phyloP scores from a whole-genome alignment of 129 eudicot species.

The Artemisia tridentata region DNA sequence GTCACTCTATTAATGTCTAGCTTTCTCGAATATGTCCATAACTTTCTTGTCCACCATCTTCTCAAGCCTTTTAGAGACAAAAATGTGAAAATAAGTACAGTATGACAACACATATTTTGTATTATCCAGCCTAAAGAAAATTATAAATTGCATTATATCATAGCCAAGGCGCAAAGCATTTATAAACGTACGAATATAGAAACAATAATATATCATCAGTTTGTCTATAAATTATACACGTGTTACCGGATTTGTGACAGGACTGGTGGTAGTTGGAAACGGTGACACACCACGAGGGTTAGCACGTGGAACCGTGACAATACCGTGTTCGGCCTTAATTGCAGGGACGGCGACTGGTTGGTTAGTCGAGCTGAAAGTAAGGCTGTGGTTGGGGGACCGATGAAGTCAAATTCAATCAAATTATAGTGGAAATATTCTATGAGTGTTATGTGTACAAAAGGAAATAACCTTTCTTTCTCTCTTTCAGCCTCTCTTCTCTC shows the following conservation, averaged over 20 bases:
- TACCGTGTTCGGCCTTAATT: slow-evolving; percentile 32
- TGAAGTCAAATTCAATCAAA: slow-evolving; percentile 45
- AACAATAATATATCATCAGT: too few relatives aligned
- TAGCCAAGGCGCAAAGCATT: too few relatives aligned
- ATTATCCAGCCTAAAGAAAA: too few relatives aligned
- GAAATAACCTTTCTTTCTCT: slow-evolving; percentile 32
- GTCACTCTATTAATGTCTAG: too few relatives aligned
- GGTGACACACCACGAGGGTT: slow-evolving; percentile 41
- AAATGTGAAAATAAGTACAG: too few relatives aligned
- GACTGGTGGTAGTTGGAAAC: slow-evolving; percentile 30
- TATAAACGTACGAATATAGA: too few relatives aligned
- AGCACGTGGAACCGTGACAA: slow-evolving; percentile 56
- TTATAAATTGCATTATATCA: too few relatives aligned
- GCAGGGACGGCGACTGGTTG: slow-evolving; percentile 43
- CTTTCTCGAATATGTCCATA: too few relatives aligned
- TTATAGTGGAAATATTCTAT: slow-evolving; percentile 20
- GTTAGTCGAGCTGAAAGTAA: slow-evolving; percentile 47
- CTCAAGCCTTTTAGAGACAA: too few relatives aligned
- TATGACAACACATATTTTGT: too few relatives aligned
- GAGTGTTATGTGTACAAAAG: slow-evolving; percentile 36
- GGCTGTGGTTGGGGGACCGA: slow-evolving; percentile 51
- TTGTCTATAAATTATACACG: too few relatives aligned
- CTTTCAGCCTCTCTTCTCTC: slow-evolving; percentile 20
- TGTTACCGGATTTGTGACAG: slow-evolving; percentile 34
- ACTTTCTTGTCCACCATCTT: too few relatives aligned